Evolutionary conservation across 2,329 filamentous ascomycete species (phyloP), one percentile per base, ranked within the genome.

Genomic region (Metarhizium sp.): DNA sequence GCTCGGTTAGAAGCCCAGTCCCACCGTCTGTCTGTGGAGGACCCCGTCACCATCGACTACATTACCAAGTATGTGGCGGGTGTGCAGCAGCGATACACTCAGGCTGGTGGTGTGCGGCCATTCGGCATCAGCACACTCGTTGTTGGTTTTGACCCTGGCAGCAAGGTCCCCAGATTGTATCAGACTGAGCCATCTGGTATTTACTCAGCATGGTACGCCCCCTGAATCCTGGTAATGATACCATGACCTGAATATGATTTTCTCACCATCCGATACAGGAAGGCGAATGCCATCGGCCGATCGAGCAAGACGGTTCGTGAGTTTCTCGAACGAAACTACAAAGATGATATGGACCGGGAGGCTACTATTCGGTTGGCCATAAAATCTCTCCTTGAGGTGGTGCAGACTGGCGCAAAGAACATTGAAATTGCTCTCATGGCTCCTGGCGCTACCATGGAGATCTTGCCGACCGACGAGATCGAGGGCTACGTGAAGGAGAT

Each of bases 141-240:
- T 64, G 92, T 99, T 59, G 94, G 94, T n/a, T 99, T 99, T 69
- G 94, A 99, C 76, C 89, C 91, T 64, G 90, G 89, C 64, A 92
- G 91, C 78, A 86, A 87, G 68, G 86, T 86, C 55, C 92, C 94
- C 54, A 84, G 92, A 65, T 79, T 99, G 58, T 99, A 97, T 74
- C 92, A 96, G 82, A 99, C 94, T 4, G 94, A 99, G 77, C 94
- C 95, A n/a, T 96, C 91, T 60, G 94, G 95, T 58, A 99, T 99
- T 73, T 99, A 97, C 80, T 96, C 91, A 56, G 94, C 94, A 71
- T 99, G 94, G 94, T 97, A 80, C 47, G 57, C 30, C 5, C 7
- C 43, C 20, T 34, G 32, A 25, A 34, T 34, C 32, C 32, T 34
- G 32, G 32, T 6, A 11, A 34, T 6, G 2, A 34, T 34, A 29